These are phyloP conservation scores for Psilocybe subaeruginosa DNA, from an alignment of 768 basidiomycete species.

Conservation along the genomic window DNA sequence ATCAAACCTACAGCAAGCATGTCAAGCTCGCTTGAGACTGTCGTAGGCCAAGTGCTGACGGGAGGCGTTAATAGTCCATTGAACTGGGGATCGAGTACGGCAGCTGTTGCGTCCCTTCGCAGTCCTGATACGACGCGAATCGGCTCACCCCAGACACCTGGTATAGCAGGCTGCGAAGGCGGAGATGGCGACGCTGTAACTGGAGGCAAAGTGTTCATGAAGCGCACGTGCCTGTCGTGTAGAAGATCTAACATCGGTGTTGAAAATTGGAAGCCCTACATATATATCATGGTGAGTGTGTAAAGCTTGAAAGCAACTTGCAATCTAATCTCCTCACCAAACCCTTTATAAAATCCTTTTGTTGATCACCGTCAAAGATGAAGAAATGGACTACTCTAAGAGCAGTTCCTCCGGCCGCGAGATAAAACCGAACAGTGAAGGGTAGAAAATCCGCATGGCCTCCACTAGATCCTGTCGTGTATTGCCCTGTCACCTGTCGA, in stretches of 20 bases:
- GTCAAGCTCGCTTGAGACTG: slow-evolving; percentile 32
- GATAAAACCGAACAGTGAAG: slow-evolving; percentile 38
- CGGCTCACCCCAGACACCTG: slow-evolving; percentile 40
- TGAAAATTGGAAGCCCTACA: slow-evolving; percentile 33
- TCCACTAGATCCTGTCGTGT: slow-evolving; percentile 27
- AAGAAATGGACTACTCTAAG: slow-evolving; percentile 40
- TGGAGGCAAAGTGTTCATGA: slow-evolving; percentile 24
- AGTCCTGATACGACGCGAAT: slow-evolving; percentile 39
- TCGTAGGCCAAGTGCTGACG: slow-evolving; percentile 38
- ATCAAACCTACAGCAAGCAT: slow-evolving; percentile 29
- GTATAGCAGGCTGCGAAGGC: neutral
- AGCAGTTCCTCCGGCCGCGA: slow-evolving; percentile 34
- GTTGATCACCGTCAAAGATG: slow-evolving; percentile 40
- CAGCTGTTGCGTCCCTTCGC: slow-evolving; percentile 38
- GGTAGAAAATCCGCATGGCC: slow-evolving; percentile 36
- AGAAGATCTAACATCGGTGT: slow-evolving; percentile 37
- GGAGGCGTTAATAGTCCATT: slow-evolving; percentile 34
- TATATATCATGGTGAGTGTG: neutral
- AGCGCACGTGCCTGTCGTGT: slow-evolving; percentile 39
- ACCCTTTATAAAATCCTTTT: slow-evolving; percentile 40
- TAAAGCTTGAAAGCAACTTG: neutral
- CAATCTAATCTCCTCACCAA: slow-evolving; percentile 21
- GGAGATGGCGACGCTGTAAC: neutral
- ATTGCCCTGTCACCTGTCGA: slow-evolving; percentile 36
- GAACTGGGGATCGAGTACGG: slow-evolving; percentile 39